Conservation (phyloP, 768 basidiomycete species). For the Xerocomus potaroensis region DNA sequence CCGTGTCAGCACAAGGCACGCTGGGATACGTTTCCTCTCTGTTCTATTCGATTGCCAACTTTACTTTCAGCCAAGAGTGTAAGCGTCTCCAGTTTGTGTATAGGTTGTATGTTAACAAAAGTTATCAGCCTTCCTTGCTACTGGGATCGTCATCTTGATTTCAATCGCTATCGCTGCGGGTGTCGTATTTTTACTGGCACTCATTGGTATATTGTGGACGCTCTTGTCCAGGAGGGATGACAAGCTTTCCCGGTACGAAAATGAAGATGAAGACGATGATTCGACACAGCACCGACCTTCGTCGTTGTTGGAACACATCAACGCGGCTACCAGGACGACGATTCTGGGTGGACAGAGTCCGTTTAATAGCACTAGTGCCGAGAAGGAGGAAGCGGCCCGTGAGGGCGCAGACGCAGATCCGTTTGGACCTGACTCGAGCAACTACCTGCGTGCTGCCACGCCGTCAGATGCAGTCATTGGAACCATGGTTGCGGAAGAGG, state of each 20-base stretch:
- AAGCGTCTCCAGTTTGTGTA: conserved; percentile 29
- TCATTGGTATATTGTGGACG: conserved; percentile 86
- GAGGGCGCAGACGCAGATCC: conserved; percentile 44
- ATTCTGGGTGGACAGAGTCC: conserved; percentile 57
- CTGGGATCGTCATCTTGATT: conserved; percentile 92
- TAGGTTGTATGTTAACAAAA: not conserved
- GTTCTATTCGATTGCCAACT: conserved; percentile 76
- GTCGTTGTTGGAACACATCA: conserved; percentile 85
- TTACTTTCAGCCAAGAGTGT: conserved; percentile 73
- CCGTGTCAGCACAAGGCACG: conserved; percentile 59
- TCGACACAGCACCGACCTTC: conserved; percentile 78
- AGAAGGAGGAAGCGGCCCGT: conserved; percentile 51
- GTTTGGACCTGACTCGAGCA: conserved; percentile 70
- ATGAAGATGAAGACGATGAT: conserved; percentile 70
- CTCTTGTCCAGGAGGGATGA: conserved; percentile 82
- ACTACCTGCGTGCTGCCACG: conserved; percentile 76
- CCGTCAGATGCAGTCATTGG: conserved; percentile 69
- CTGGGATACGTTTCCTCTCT: conserved; percentile 71
- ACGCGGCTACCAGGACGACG: conserved; percentile 81
- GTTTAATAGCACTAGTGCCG: conserved; percentile 35
- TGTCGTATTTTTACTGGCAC: conserved; percentile 80
- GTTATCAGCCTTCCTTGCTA: conserved; percentile 73
- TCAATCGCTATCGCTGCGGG: conserved; percentile 97
- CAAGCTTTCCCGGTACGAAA: conserved; percentile 59
- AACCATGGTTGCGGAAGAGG: conserved; percentile 54